phyloP scores from a whole-genome alignment of 1,284 basidiomycete species.

The Ustilago nuda region DNA sequence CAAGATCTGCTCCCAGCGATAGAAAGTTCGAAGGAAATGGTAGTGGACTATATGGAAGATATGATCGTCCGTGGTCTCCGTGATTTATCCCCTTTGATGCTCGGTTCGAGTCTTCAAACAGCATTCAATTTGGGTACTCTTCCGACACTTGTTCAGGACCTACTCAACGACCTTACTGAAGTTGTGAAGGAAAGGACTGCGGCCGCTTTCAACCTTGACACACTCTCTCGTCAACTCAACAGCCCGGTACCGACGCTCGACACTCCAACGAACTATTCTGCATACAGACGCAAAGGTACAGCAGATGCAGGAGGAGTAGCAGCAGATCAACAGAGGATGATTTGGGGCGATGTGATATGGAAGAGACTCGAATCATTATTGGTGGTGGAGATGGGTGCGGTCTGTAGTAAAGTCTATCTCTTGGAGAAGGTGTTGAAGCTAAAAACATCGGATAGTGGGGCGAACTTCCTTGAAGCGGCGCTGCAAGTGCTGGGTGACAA shows the following conservation, averaged over 20 bases:
- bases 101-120: constrained; percentile 91
- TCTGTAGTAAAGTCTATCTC: constrained; percentile 81
- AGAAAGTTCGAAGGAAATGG: constrained; percentile 38
- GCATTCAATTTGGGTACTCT: constrained; percentile 90
- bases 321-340: constrained; percentile 73
- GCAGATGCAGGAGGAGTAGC: constrained; percentile 75
- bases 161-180: constrained; percentile 83
- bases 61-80: constrained; percentile 60
- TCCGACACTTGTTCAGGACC: constrained; percentile 82
- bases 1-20: constrained; percentile 39
- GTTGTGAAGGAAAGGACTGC: constrained; percentile 82
- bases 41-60: constrained; percentile 61
- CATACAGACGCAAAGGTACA: constrained; percentile 73
- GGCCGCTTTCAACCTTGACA: constrained; percentile 84
- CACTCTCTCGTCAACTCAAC: constrained; percentile 83
- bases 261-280: constrained; percentile 9
- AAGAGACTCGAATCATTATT: constrained; percentile 81
- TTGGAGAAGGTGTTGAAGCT: constrained; percentile 90
- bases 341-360: constrained; percentile 87
- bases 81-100: constrained; percentile 72
- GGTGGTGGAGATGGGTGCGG: constrained; percentile 83
- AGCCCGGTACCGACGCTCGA: constrained; percentile 16
- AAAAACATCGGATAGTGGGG: constrained; percentile 78
- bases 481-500: constrained; percentile 83
- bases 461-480: constrained; percentile 82